Conservation (phyloP, 2,329 filamentous ascomycete species). For the Bipolaris sorokiniana region DNA sequence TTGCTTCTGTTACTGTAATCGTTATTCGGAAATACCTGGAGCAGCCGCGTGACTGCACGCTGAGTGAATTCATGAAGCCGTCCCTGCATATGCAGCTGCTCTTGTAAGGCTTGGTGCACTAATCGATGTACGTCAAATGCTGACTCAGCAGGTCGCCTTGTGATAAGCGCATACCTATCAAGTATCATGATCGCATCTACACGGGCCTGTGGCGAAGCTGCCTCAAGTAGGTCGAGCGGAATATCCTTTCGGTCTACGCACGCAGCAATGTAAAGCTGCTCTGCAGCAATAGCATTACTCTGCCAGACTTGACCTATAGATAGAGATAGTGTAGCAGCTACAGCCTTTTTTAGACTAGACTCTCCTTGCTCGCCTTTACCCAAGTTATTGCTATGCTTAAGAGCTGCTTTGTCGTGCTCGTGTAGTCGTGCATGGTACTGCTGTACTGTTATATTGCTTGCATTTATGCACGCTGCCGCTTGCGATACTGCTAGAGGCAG, state of each 20-base stretch:
- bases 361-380: not conserved
- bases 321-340: conserved; percentile 1
- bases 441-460: not conserved
- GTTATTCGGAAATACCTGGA: not conserved
- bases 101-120: conserved; percentile 17
- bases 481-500: conserved; percentile 9
- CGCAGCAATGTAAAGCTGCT: conserved; percentile 51
- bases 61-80: conserved; percentile 14
- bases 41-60: conserved; percentile 13
- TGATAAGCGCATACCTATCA: conserved; percentile 17
- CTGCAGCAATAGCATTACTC: conserved; percentile 41
- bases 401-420: not conserved
- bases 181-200: conserved; percentile 22
- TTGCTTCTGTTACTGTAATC: conserved; percentile 1
- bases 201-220: conserved; percentile 9
- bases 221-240: conserved; percentile 23
- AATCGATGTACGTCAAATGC: conserved; percentile 20
- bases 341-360: not conserved
- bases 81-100: conserved; percentile 14
- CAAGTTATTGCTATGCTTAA: not conserved
- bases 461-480: not conserved
- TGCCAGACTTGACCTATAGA: not conserved
- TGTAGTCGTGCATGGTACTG: not conserved
- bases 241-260: conserved; percentile 42
- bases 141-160: conserved; percentile 14